These are phyloP conservation scores for Carallia brachiata DNA, from an alignment of 345 rosid genomes.

Conservation along the genomic window DNA sequence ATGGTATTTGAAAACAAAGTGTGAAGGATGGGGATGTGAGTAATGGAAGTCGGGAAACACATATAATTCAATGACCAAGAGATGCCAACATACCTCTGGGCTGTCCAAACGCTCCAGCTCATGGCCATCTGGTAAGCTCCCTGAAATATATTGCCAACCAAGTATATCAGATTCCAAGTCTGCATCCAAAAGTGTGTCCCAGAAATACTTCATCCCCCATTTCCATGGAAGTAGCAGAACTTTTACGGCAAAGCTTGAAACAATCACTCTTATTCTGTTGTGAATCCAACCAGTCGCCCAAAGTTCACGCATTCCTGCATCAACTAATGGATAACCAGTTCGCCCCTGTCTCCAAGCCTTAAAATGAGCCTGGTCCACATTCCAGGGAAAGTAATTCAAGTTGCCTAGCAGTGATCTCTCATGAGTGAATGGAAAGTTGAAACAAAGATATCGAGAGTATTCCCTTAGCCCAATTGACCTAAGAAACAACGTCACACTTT, in stretches of 20 bases:
- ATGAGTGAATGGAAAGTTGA: slow-evolving; percentile 89
- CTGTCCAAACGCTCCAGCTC: slow-evolving; percentile 82
- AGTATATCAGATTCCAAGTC: slow-evolving; percentile 85
- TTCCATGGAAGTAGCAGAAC: slow-evolving; percentile 90
- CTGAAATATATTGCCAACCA: slow-evolving; percentile 95
- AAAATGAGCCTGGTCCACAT: slow-evolving; percentile 51
- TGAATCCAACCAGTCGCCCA: slow-evolving; percentile 99
- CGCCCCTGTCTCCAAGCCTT: slow-evolving; percentile 96
- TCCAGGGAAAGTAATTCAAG: slow-evolving; percentile 79
- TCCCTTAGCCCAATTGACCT: slow-evolving; percentile 83
- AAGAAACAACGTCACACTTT: slow-evolving; percentile 62
- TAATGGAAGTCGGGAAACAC: neutral
- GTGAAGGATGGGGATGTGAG: neutral
- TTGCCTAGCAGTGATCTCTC: slow-evolving; percentile 65
- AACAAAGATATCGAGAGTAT: slow-evolving; percentile 89
- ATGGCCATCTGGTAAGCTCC: slow-evolving; percentile 96
- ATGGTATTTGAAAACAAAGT: slow-evolving; percentile 14
- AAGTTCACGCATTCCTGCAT: slow-evolving; percentile 98
- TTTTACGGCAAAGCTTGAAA: slow-evolving; percentile 84
- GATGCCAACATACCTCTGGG: slow-evolving; percentile 54
- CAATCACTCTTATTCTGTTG: slow-evolving; percentile 81
- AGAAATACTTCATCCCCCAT: slow-evolving; percentile 97
- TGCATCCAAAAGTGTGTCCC: slow-evolving; percentile 94
- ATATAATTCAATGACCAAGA: neutral
- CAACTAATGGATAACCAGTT: slow-evolving; percentile 92